These are phyloP conservation scores for Melampsora americana DNA, from an alignment of 1,284 basidiomycete genomes.

Conservation along the genomic window DNA sequence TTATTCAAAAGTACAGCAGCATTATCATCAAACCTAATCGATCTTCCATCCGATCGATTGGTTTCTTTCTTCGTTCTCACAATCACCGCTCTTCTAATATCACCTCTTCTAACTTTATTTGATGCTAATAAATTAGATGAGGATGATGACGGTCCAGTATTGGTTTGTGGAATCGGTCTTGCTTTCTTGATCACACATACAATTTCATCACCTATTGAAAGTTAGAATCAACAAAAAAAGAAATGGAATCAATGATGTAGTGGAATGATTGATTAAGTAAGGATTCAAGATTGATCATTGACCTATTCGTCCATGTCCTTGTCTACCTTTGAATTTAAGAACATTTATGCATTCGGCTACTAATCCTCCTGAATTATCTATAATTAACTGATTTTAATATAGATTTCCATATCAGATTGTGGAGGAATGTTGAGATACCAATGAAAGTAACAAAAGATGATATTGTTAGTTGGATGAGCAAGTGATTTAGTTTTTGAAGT, in stretches of 20 bases:
- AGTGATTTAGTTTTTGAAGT: not conserved
- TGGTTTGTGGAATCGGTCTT: constrained; percentile 63
- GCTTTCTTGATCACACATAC: constrained; percentile 94
- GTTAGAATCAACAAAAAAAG: not conserved
- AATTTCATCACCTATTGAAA: constrained; percentile 77
- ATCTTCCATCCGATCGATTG: constrained; percentile 77
- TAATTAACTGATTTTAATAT: constrained; percentile 60
- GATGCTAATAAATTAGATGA: constrained; percentile 54
- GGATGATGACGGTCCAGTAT: constrained; percentile 34
- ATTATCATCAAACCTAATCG: constrained; percentile 93
- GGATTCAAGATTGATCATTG: constrained; percentile 46
- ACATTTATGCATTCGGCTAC: constrained; percentile 96
- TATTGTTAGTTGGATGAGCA: not conserved
- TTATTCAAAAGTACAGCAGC: constrained; percentile 93
- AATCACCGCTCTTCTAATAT: constrained; percentile 89
- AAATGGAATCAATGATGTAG: not conserved
- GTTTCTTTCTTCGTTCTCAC: constrained; percentile 83
- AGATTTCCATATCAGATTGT: not conserved
- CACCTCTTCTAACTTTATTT: constrained; percentile 68
- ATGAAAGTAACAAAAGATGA: not conserved
- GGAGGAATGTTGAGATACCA: not conserved
- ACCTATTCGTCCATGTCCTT: constrained; percentile 67
- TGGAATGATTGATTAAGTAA: not conserved
- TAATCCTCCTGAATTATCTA: constrained; percentile 97
- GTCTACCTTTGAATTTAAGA: constrained; percentile 82